A percentile compares a stretch with the other conserved stretches of the same genome.
phyloP scores from a whole-genome alignment of 306 rosid genomes.

The Rosa rugosa region DNA sequence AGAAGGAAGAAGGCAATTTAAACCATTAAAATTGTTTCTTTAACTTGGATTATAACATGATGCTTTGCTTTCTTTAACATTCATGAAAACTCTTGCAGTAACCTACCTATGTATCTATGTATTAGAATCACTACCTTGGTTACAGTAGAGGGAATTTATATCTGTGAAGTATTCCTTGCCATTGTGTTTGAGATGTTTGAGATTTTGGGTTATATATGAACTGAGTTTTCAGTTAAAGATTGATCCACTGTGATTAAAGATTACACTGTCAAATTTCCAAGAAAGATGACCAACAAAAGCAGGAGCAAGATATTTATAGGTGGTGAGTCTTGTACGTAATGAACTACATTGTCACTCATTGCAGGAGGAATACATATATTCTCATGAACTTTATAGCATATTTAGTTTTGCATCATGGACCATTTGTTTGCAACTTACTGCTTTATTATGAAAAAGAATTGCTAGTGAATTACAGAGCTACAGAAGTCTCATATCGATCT shows the following conservation, averaged over 20 bases:
- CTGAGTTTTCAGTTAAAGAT: background rate
- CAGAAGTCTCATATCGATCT: background rate
- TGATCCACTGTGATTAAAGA: background rate
- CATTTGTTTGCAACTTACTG: background rate
- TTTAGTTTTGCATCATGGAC: background rate
- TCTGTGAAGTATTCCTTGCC: conserved; percentile 1
- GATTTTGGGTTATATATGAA: background rate
- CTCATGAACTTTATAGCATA: background rate
- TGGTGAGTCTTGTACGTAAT: background rate
- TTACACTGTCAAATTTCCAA: background rate
- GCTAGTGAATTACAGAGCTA: background rate
- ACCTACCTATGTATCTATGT: background rate
- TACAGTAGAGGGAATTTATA: background rate
- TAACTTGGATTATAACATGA: background rate
- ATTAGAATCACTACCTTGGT: background rate
- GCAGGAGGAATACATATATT: background rate
- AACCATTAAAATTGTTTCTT: background rate
- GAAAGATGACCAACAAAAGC: background rate
- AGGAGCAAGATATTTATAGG: background rate
- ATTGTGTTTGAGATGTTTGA: background rate
- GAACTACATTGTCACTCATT: background rate
- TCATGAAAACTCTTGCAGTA: background rate
- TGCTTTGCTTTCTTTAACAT: background rate
- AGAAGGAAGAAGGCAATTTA: background rate
- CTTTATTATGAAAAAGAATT: background rate